Percentiles rank a stretch among this genome's conserved stretches.
These are phyloP conservation scores for Pestalotiopsis fici DNA, from an alignment of 2,329 filamentous ascomycete genomes.

Conservation along the genomic window DNA sequence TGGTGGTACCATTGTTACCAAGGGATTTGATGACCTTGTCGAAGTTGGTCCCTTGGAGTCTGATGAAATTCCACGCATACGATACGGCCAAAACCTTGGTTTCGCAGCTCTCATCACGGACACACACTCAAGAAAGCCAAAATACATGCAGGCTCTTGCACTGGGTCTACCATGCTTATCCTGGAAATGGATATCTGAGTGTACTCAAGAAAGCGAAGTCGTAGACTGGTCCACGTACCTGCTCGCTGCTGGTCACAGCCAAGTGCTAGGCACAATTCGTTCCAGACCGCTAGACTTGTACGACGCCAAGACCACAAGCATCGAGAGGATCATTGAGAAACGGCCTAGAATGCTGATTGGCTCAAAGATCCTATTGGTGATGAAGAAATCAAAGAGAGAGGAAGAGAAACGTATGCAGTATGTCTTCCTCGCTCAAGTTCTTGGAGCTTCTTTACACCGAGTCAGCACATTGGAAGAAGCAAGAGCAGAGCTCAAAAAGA, in stretches of 20 bases:
- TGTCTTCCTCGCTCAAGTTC: slow-evolving; percentile 75
- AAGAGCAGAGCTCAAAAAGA: slow-evolving; percentile 54
- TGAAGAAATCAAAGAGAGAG: slow-evolving; percentile 61
- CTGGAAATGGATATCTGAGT: slow-evolving; percentile 77
- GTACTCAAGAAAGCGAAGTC: slow-evolving; percentile 59
- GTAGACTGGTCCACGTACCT: slow-evolving; percentile 81
- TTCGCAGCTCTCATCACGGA: slow-evolving; percentile 89
- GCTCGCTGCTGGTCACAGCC: slow-evolving; percentile 80
- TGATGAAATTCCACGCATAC: slow-evolving; percentile 48
- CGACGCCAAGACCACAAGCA: slow-evolving; percentile 53
- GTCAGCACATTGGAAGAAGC: slow-evolving; percentile 69
- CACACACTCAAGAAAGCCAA: slow-evolving; percentile 80
- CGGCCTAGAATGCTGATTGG: slow-evolving; percentile 66
- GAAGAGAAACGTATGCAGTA: slow-evolving; percentile 70
- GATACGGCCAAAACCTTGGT: slow-evolving; percentile 55
- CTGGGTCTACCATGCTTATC: slow-evolving; percentile 86
- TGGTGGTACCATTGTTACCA: slow-evolving; percentile 71
- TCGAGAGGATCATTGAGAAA: slow-evolving; percentile 57
- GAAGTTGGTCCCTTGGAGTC: slow-evolving; percentile 38
- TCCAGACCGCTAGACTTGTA: slow-evolving; percentile 71
- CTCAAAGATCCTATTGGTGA: slow-evolving; percentile 72
- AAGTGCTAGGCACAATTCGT: slow-evolving; percentile 72
- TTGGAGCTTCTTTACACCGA: slow-evolving; percentile 72
- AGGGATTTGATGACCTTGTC: slow-evolving; percentile 84
- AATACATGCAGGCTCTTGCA: slow-evolving; percentile 93